Evolutionary conservation across 2,329 filamentous ascomycete genomes (phyloP).

Genomic region (Trichoderma lentiforme): DNA sequence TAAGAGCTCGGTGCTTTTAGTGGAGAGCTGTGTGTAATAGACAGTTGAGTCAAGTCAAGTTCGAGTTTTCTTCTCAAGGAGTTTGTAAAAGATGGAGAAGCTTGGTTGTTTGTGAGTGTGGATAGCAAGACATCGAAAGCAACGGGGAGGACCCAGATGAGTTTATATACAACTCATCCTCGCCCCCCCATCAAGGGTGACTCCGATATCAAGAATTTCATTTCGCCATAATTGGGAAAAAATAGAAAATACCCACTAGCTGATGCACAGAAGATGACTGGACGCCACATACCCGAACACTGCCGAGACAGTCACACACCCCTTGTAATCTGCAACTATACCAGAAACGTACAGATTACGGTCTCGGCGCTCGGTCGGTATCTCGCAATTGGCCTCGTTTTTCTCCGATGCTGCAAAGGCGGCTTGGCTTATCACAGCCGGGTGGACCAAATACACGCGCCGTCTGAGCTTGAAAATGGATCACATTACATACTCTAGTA

Average conservation of each 20-base stretch:
- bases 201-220: neutral
- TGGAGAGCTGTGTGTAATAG: neutral
- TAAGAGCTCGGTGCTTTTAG: neutral
- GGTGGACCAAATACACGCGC: neutral
- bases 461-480: neutral
- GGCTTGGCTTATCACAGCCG: neutral
- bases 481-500: neutral
- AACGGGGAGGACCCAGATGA: neutral
- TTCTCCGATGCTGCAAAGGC: neutral
- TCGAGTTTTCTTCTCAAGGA: neutral
- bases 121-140: neutral
- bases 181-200: neutral
- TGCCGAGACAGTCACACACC: neutral
- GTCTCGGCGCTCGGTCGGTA: conserved; percentile 13
- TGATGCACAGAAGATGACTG: neutral
- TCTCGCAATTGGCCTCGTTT: conserved; percentile 6
- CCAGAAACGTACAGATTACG: neutral
- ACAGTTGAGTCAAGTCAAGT: neutral
- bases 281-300: conserved; percentile 4
- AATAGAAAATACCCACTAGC: neutral
- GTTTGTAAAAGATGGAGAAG: neutral
- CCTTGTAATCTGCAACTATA: neutral
- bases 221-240: neutral
- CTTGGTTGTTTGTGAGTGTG: neutral
- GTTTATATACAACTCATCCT: neutral